Evolutionary conservation across 1,139 yeast species (phyloP).

Genomic region (Taphrina communis): DNA sequence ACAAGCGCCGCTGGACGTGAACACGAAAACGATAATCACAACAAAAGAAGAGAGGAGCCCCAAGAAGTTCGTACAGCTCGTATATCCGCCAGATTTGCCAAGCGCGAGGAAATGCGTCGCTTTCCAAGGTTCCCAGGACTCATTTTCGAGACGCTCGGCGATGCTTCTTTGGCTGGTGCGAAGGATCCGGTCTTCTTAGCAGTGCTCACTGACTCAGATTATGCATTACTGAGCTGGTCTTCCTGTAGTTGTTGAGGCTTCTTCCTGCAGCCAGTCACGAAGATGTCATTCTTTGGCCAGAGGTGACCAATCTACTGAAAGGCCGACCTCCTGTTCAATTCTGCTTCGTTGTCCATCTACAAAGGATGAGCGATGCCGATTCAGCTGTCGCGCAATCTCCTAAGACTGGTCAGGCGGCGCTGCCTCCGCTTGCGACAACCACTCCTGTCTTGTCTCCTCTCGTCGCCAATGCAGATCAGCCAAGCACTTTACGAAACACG

Average conservation of each 20-base stretch:
- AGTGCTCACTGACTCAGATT: background rate
- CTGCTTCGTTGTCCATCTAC: background rate
- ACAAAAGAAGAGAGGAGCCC: conserved; percentile 1
- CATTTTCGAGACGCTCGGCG: no score
- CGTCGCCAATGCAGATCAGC: background rate
- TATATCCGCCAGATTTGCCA: background rate
- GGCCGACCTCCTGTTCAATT: background rate
- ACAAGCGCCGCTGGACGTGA: background rate
- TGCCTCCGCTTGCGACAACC: background rate
- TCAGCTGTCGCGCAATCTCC: background rate
- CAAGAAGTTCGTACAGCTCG: background rate
- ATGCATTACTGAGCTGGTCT: no score
- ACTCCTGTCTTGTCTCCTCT: background rate
- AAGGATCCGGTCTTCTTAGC: background rate
- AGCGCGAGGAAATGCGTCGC: no score
- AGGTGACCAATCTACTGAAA: background rate
- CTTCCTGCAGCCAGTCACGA: background rate
- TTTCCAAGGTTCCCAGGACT: no score
- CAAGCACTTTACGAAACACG: conserved; percentile 1
- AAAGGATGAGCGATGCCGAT: background rate
- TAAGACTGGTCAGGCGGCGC: background rate
- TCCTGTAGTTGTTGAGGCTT: no score
- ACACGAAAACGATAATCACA: conserved; percentile 12
- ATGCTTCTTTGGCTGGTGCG: background rate
- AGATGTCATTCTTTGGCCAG: background rate